Conservation (phyloP, 1,284 basidiomycete genomes). For the Cryptococcus sp. region DNA sequence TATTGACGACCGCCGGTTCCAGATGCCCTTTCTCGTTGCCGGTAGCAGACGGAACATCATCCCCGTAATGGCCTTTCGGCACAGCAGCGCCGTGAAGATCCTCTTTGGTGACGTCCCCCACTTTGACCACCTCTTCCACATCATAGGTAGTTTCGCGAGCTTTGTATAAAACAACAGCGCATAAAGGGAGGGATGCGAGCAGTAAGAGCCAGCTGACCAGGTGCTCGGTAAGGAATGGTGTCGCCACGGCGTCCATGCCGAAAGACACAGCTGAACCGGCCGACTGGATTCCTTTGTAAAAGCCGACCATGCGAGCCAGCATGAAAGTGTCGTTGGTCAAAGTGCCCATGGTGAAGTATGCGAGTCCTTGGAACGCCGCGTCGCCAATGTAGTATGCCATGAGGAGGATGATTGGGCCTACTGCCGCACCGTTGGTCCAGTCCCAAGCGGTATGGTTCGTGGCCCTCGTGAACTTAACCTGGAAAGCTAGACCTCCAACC, state of each 20-base stretch:
- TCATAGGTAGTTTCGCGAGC: conserved; percentile 40
- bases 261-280: conserved; percentile 55
- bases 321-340: conserved; percentile 36
- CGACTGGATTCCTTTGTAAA: conserved; percentile 51
- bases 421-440: conserved; percentile 29
- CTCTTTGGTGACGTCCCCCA: conserved; percentile 33
- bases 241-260: conserved; percentile 58
- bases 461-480: conserved; percentile 32
- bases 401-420: conserved; percentile 36
- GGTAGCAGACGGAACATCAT: neutral
- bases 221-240: conserved; percentile 43
- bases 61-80: conserved; percentile 33
- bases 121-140: conserved; percentile 29
- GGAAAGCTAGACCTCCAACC: conserved; percentile 42
- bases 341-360: conserved; percentile 39
- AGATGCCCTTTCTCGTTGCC: conserved; percentile 3
- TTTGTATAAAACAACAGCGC: conserved; percentile 31
- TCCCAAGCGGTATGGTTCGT: conserved; percentile 20
- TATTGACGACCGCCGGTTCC: neutral
- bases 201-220: conserved; percentile 41
- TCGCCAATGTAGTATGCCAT: conserved; percentile 48
- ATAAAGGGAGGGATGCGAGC: conserved; percentile 38
- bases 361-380: conserved; percentile 50
- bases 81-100: conserved; percentile 29
- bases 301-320: conserved; percentile 51